Evolutionary conservation across 306 rosid genomes (phyloP).

Genomic region (Sesbania bispinosa): DNA sequence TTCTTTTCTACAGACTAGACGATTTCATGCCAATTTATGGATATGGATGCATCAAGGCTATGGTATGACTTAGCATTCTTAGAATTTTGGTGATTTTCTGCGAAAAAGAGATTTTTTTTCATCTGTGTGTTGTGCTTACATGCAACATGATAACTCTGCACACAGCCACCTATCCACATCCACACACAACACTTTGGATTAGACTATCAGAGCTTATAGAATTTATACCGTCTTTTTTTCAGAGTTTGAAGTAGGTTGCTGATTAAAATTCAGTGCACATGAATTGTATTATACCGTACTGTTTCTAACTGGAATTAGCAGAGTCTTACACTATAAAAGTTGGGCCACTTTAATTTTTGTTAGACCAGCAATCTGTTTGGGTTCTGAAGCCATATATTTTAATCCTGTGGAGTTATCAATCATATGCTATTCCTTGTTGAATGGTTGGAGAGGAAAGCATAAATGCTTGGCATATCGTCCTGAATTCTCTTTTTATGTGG

Average conservation of each 20-base stretch:
- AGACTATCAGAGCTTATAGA: not conserved
- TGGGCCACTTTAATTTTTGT: not conserved
- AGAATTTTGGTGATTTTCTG: slow-evolving; percentile 24
- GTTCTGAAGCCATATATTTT: not conserved
- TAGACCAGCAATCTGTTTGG: not conserved
- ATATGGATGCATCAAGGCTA: slow-evolving; percentile 39
- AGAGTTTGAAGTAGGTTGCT: not conserved
- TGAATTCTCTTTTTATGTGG: not conserved
- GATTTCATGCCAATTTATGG: slow-evolving; percentile 34
- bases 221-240: not conserved
- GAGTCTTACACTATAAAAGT: not conserved
- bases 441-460: not conserved
- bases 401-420: not conserved
- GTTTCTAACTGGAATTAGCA: not conserved
- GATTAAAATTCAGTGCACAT: not conserved
- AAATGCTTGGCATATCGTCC: slow-evolving; percentile 3
- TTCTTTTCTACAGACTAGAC: slow-evolving; percentile 28
- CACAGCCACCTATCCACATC: not conserved
- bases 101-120: not conserved
- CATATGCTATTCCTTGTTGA: not conserved
- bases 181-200: not conserved
- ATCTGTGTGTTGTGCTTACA: not conserved
- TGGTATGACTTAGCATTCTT: slow-evolving; percentile 29
- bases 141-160: not conserved
- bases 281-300: not conserved